These are phyloP conservation scores for Candida maesae DNA, from an alignment of 805 yeast genomes.

Conservation along the genomic window DNA sequence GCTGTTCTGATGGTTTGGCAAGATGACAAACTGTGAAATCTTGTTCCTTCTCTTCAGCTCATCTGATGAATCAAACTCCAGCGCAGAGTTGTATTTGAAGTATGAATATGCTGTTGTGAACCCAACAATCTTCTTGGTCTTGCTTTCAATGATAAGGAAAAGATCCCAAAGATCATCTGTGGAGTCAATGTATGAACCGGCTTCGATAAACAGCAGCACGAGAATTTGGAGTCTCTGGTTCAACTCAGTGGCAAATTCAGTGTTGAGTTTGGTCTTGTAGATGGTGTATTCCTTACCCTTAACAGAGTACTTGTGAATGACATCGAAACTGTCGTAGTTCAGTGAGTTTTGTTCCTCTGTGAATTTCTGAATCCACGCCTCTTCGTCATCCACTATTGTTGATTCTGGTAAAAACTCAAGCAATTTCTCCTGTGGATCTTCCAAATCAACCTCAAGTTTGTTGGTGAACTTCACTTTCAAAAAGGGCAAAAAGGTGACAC, in stretches of 20 bases:
- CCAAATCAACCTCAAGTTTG: conserved; percentile 51
- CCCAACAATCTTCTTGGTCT: conserved; percentile 55
- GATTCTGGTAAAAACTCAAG: conserved; percentile 57
- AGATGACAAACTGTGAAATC: conserved; percentile 79
- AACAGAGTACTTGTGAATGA: conserved; percentile 31
- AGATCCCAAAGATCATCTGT: conserved; percentile 79
- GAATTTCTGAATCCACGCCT: conserved; percentile 57
- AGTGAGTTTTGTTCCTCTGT: conserved; percentile 42
- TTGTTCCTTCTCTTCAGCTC: conserved; percentile 50
- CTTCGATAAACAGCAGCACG: conserved; percentile 84
- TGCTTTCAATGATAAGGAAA: conserved; percentile 44
- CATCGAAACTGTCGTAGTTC: conserved; percentile 34
- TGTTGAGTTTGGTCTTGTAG: conserved; percentile 39
- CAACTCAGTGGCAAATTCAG: conserved; percentile 43
- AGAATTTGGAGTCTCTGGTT: conserved; percentile 74
- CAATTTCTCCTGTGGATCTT: conserved; percentile 55
- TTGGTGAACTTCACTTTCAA: conserved; percentile 53
- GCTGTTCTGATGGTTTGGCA: conserved; percentile 79
- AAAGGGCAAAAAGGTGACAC: conserved; percentile 68
- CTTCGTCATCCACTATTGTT: conserved; percentile 60
- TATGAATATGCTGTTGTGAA: conserved; percentile 81
- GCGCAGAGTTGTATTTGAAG: conserved; percentile 64
- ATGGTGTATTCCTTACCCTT: conserved; percentile 45
- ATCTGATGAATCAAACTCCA: conserved; percentile 41
- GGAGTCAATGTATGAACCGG: conserved; percentile 83